phyloP scores from a whole-genome alignment of 495 filamentous ascomycete species.

The Penicillium cinerascens region DNA sequence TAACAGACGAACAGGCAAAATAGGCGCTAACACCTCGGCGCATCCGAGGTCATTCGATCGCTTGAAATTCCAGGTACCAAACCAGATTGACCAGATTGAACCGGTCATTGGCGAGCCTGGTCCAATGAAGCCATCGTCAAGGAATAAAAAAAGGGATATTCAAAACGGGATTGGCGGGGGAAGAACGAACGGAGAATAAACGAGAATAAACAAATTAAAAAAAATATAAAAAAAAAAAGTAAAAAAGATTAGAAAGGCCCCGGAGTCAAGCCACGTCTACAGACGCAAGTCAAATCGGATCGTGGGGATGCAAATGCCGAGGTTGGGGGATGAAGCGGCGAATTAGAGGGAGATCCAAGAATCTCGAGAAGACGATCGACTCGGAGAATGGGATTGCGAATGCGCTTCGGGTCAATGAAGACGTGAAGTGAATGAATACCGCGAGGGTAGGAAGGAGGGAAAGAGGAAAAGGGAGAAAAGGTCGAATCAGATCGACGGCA shows the following conservation, averaged over 20 bases:
- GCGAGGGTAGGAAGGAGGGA: conserved; percentile 30
- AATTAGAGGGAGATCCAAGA: conserved; percentile 14
- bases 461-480: conserved; percentile 2
- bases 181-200: conserved; percentile 1
- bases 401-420: not conserved
- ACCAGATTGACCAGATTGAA: not conserved
- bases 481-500: conserved; percentile 28
- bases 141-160: not conserved
- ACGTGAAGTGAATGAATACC: not conserved
- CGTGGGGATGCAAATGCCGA: conserved; percentile 26
- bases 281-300: conserved; percentile 14
- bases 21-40: not conserved
- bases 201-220: not conserved
- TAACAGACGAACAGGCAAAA: not conserved
- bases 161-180: conserved; percentile 3
- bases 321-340: conserved; percentile 16
- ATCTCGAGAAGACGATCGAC: conserved; percentile 14
- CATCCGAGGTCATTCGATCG: not conserved
- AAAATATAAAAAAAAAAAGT: conserved; percentile 2
- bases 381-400: not conserved
- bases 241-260: not conserved
- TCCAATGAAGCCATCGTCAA: conserved; percentile 12
- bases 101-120: conserved; percentile 3
- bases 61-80: not conserved
- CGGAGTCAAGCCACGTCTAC: conserved; percentile 8